Evolutionary conservation across 2,329 filamentous ascomycete species (phyloP).

Genomic region (Beauveria brongniartii): DNA sequence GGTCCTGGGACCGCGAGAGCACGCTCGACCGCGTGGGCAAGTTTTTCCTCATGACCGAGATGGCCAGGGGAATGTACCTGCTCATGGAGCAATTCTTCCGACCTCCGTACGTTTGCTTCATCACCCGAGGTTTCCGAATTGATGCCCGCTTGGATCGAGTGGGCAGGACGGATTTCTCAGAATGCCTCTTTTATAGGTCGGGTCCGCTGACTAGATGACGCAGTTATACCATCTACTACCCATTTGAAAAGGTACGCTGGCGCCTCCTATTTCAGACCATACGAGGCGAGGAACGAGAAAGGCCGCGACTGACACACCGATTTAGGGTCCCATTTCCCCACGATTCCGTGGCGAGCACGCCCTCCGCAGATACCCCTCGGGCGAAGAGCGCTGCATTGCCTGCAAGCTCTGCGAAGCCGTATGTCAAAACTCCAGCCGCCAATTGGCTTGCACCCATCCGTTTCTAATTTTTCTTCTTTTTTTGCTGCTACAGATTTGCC

Average conservation of each 20-base stretch:
- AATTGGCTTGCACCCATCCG: background rate
- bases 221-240: conserved; percentile 97
- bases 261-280: background rate
- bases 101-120: conserved; percentile 67
- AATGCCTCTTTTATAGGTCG: background rate
- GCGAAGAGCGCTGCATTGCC: conserved; percentile 97
- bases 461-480: background rate
- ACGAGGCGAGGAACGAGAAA: background rate
- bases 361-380: conserved; percentile 88
- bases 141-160: conserved; percentile 1
- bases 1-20: conserved; percentile 72
- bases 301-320: background rate
- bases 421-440: conserved; percentile 16
- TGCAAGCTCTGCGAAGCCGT: conserved; percentile 98
- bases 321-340: conserved; percentile 82
- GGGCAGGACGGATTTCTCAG: background rate
- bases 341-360: conserved; percentile 98
- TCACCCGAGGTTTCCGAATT: background rate
- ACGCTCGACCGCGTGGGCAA: conserved; percentile 78
- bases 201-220: conserved; percentile 3
- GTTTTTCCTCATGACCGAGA: conserved; percentile 93
- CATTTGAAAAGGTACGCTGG: conserved; percentile 75
- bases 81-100: conserved; percentile 97
- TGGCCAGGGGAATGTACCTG: conserved; percentile 96
- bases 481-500: conserved; percentile 59